phyloP scores from a whole-genome alignment of 768 basidiomycete species.

The Collybiopsis confluens region DNA sequence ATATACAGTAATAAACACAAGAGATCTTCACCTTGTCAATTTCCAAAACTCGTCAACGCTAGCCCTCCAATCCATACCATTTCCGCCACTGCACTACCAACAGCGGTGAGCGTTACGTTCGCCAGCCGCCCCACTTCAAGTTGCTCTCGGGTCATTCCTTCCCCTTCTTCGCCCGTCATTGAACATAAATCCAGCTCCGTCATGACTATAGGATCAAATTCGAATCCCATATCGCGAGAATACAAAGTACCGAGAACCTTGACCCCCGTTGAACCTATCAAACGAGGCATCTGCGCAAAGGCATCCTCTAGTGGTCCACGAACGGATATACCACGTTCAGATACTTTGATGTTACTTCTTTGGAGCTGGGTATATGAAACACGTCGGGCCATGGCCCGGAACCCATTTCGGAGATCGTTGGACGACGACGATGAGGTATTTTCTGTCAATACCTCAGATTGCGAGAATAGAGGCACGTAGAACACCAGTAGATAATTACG shows the following conservation, averaged over 20 bases:
- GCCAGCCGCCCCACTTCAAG: neutral
- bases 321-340: conserved; percentile 39
- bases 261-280: conserved; percentile 11
- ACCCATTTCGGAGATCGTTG: conserved; percentile 22
- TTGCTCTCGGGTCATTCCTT: neutral
- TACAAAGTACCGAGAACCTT: conserved; percentile 35
- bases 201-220: conserved; percentile 52
- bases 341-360: conserved; percentile 41
- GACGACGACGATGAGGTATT: neutral
- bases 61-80: conserved; percentile 10
- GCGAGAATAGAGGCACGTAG: neutral
- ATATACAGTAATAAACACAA: too few species aligned
- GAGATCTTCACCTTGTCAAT: neutral
- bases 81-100: conserved; percentile 8
- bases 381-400: conserved; percentile 48
- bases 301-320: conserved; percentile 31
- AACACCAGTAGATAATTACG: conserved; percentile 1
- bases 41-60: conserved; percentile 7
- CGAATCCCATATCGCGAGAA: conserved; percentile 41
- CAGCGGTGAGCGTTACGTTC: conserved; percentile 4
- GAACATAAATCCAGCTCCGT: conserved; percentile 48
- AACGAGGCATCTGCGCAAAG: conserved; percentile 15
- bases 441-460: neutral
- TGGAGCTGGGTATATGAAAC: conserved; percentile 47
- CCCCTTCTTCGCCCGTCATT: neutral